A percentile compares a stretch with the other conserved stretches of the same genome.
Evolutionary conservation across 2,329 filamentous ascomycete genomes (phyloP).

Genomic region (Mariannaea elegans): DNA sequence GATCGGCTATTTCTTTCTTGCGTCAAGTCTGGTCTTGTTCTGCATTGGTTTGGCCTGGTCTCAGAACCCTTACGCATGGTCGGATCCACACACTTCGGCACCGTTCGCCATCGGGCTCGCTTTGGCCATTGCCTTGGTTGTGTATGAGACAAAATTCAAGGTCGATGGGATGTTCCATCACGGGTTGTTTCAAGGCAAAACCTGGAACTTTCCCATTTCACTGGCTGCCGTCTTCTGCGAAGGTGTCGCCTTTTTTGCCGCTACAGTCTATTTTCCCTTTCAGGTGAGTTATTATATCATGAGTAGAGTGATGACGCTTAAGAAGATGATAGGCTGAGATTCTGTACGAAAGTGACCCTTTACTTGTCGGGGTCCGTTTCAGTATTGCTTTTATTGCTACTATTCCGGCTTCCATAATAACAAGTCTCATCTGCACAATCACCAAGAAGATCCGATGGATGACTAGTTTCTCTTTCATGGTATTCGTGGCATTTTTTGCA

Average conservation of each 20-base stretch:
- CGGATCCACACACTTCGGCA: slow-evolving; percentile 45
- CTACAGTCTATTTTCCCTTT: slow-evolving; percentile 49
- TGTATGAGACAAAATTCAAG: slow-evolving; percentile 48
- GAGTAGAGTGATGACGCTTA: neutral
- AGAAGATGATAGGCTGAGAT: slow-evolving; percentile 27
- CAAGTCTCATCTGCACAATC: slow-evolving; percentile 44
- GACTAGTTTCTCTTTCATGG: slow-evolving; percentile 37
- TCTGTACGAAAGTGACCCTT: slow-evolving; percentile 47
- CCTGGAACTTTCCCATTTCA: slow-evolving; percentile 50
- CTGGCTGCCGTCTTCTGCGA: slow-evolving; percentile 47
- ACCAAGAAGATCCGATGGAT: slow-evolving; percentile 40
- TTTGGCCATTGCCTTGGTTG: slow-evolving; percentile 36
- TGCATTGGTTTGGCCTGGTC: slow-evolving; percentile 51
- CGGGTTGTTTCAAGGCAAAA: slow-evolving; percentile 43
- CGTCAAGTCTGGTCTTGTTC: slow-evolving; percentile 48
- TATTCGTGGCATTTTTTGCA: slow-evolving; percentile 45
- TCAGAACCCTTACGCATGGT: slow-evolving; percentile 51
- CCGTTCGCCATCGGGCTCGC: slow-evolving; percentile 47
- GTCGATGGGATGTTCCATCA: slow-evolving; percentile 54
- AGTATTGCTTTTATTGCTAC: slow-evolving; percentile 45
- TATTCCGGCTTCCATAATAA: slow-evolving; percentile 41
- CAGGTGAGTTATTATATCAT: slow-evolving; percentile 29
- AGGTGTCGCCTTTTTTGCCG: slow-evolving; percentile 45
- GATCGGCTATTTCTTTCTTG: slow-evolving; percentile 48
- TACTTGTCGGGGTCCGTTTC: slow-evolving; percentile 46